Conservation (phyloP, 345 rosid species). For the Melaleuca quinquenervia region DNA sequence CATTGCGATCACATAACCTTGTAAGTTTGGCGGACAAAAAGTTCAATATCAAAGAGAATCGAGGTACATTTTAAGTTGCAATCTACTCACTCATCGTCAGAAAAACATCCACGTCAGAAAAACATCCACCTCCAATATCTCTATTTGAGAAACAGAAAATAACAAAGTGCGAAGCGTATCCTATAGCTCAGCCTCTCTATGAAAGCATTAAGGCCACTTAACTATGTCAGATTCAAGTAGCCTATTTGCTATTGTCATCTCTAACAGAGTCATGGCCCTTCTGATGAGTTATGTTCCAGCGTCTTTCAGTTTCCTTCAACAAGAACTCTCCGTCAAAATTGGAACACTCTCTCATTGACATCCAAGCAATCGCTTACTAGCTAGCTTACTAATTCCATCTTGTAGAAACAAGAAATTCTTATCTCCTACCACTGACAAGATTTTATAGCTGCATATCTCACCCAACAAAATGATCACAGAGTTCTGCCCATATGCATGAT, state of each 20-base stretch:
- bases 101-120: no score
- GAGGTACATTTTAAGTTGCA: not conserved
- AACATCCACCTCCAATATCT: not conserved
- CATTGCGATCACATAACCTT: not conserved
- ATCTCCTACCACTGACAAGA: not conserved
- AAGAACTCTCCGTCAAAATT: not conserved
- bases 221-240: not conserved
- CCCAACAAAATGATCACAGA: not conserved
- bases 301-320: not conserved
- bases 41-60: not conserved
- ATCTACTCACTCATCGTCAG: not conserved
- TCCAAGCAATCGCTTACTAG: not conserved
- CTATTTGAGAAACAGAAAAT: not conserved
- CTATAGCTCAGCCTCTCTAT: not conserved
- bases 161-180: not conserved
- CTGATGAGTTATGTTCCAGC: not conserved
- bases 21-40: not conserved
- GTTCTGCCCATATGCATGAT: not conserved
- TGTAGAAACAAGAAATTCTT: not conserved
- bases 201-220: not conserved
- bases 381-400: not conserved
- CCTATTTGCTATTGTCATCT: not conserved
- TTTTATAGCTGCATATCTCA: not conserved
- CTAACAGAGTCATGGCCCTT: not conserved
- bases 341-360: not conserved